These are phyloP conservation scores for Erodium moschatum DNA, from an alignment of 441 rosid species.

Conservation along the genomic window DNA sequence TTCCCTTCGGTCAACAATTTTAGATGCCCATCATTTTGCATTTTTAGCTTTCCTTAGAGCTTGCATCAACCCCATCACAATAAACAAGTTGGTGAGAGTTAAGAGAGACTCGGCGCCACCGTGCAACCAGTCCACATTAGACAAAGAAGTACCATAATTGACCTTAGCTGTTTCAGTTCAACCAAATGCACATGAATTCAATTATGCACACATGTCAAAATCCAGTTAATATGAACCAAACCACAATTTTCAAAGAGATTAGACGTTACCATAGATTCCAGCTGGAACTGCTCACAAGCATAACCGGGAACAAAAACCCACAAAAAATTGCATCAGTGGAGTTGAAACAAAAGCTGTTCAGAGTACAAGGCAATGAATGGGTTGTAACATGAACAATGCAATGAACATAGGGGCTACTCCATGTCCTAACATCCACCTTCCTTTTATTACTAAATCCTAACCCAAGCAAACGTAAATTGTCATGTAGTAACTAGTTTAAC, in stretches of 20 bases:
- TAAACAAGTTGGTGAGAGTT: slow-evolving; percentile 68
- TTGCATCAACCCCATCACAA: slow-evolving; percentile 73
- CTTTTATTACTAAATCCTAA: too few species aligned
- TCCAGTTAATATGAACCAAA: slow-evolving; percentile 5
- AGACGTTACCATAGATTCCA: slow-evolving; percentile 65
- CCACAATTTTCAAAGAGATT: slow-evolving; percentile 9
- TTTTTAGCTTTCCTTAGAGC: slow-evolving; percentile 44
- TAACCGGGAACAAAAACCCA: slow-evolving; percentile 15
- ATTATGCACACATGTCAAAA: not conserved
- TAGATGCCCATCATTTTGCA: slow-evolving; percentile 20
- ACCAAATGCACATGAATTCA: slow-evolving; percentile 14
- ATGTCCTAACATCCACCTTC: too few species aligned
- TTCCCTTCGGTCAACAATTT: slow-evolving; percentile 25
- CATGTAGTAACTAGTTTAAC: too few species aligned
- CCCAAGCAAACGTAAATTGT: too few species aligned
- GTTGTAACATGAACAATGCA: too few species aligned
- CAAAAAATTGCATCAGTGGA: slow-evolving; percentile 22
- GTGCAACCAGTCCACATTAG: slow-evolving; percentile 84
- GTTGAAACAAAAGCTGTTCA: slow-evolving; percentile 14
- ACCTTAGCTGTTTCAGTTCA: slow-evolving; percentile 52
- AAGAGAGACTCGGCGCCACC: slow-evolving; percentile 88
- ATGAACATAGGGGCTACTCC: too few species aligned
- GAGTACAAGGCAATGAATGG: not conserved
- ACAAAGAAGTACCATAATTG: slow-evolving; percentile 71
- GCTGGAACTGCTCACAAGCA: slow-evolving; percentile 61